Evolutionary conservation across 2,329 filamentous ascomycete genomes (phyloP).

Genomic region (Fusarium odoratissimum): DNA sequence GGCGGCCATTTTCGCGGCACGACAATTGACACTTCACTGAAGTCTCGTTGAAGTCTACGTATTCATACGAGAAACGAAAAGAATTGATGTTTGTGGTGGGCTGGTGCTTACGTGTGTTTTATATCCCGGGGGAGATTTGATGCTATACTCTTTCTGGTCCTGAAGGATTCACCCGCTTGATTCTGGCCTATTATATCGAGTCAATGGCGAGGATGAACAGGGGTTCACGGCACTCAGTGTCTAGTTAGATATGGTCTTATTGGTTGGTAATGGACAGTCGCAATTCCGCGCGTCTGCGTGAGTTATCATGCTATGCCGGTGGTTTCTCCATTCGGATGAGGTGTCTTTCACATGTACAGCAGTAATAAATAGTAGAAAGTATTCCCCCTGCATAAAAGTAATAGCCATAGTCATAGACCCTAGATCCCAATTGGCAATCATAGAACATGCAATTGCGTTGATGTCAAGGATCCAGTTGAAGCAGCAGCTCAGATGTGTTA

Average conservation of each 20-base stretch:
- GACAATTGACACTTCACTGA: background rate
- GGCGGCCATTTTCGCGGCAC: background rate
- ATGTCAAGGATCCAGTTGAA: too few relatives aligned
- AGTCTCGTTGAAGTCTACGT: background rate
- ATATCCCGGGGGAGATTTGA: background rate
- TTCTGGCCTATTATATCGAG: background rate
- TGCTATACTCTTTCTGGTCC: background rate
- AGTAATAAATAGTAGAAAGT: background rate
- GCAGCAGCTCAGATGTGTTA: too few relatives aligned
- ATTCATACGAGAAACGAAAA: background rate
- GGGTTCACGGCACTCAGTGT: fast-evolving
- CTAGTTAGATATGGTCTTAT: background rate
- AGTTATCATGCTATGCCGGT: background rate
- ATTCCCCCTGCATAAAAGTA: too few relatives aligned
- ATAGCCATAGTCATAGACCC: too few relatives aligned
- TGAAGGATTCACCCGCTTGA: background rate
- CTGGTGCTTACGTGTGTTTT: background rate
- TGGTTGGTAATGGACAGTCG: background rate
- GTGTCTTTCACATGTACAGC: background rate
- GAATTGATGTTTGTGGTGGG: background rate
- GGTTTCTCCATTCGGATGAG: background rate
- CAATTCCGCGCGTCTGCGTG: background rate
- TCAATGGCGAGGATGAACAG: background rate
- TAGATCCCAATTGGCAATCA: too few relatives aligned
- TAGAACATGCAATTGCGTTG: background rate